Evolutionary conservation across 129 eudicot species (phyloP).

Genomic region (Flaveria brownii): DNA sequence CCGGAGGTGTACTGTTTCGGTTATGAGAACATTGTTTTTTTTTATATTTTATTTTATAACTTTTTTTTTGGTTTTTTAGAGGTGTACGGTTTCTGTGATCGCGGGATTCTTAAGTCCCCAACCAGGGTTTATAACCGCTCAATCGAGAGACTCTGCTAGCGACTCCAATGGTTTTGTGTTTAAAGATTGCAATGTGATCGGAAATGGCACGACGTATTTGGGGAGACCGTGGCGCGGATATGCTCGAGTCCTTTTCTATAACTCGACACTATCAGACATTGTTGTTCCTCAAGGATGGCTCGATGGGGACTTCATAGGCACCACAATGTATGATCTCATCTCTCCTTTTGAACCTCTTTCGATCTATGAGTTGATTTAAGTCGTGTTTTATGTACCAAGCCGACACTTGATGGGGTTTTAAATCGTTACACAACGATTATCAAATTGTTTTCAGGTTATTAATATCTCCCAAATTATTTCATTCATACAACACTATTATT

Average conservation of each 20-base stretch:
- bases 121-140: constrained; percentile 76
- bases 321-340: constrained; percentile 34
- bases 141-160: constrained; percentile 36
- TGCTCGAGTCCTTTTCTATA: constrained; percentile 71
- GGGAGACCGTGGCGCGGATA: constrained; percentile 76
- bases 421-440: too few species aligned
- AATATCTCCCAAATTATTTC: too few species aligned
- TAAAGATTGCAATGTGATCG: constrained; percentile 49
- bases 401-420: too few species aligned
- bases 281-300: constrained; percentile 70
- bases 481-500: too few species aligned
- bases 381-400: too few species aligned
- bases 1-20: constrained; percentile 48
- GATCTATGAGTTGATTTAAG: too few species aligned
- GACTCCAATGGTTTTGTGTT: constrained; percentile 67
- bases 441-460: too few species aligned
- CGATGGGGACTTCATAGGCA: constrained; percentile 25
- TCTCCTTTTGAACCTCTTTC: background rate
- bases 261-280: constrained; percentile 36
- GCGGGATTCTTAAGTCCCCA: constrained; percentile 39
- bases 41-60: background rate
- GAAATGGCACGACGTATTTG: constrained; percentile 52
- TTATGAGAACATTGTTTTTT: too few species aligned
- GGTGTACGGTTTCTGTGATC: constrained; percentile 49
- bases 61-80: constrained; percentile 26